Percentiles rank a stretch among this genome's conserved stretches.
These are phyloP conservation scores for Arthroderma sp. DNA, from an alignment of 2,329 filamentous ascomycete genomes.

Conservation along the genomic window DNA sequence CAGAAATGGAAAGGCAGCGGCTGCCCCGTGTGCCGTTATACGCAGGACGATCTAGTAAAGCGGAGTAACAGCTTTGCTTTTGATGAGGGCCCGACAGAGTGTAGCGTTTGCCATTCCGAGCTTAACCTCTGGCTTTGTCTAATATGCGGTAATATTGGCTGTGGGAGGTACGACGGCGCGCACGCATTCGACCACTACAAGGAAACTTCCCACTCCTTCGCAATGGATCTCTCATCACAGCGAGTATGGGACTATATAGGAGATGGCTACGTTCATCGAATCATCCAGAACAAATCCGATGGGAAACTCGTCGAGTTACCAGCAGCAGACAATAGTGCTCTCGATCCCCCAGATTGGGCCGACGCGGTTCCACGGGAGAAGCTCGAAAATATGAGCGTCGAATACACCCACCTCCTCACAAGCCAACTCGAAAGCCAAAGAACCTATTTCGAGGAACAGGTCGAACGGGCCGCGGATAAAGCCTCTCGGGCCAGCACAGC, in stretches of 20 bases:
- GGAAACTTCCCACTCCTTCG: constrained; percentile 76
- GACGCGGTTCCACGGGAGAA: constrained; percentile 44
- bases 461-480: constrained; percentile 81
- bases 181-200: constrained; percentile 93
- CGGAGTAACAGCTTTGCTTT: constrained; percentile 38
- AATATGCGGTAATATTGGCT: constrained; percentile 84
- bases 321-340: constrained; percentile 35
- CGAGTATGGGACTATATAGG: constrained; percentile 97
- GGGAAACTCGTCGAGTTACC: constrained; percentile 88
- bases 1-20: constrained; percentile 92
- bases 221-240: constrained; percentile 83
- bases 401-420: constrained; percentile 88
- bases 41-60: constrained; percentile 45
- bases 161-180: constrained; percentile 83
- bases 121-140: constrained; percentile 90
- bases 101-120: constrained; percentile 64
- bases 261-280: constrained; percentile 87
- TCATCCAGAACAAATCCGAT: constrained; percentile 87
- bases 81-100: constrained; percentile 47
- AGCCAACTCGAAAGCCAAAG: constrained; percentile 88
- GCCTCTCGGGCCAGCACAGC: constrained; percentile 58
- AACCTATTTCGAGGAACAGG: constrained; percentile 84
- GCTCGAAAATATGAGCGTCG: constrained; percentile 67
- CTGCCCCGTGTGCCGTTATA: constrained; percentile 90
- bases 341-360: constrained; percentile 30